These are phyloP conservation scores for Phoma sp. DNA, from an alignment of 2,329 filamentous ascomycete species.

Conservation along the genomic window DNA sequence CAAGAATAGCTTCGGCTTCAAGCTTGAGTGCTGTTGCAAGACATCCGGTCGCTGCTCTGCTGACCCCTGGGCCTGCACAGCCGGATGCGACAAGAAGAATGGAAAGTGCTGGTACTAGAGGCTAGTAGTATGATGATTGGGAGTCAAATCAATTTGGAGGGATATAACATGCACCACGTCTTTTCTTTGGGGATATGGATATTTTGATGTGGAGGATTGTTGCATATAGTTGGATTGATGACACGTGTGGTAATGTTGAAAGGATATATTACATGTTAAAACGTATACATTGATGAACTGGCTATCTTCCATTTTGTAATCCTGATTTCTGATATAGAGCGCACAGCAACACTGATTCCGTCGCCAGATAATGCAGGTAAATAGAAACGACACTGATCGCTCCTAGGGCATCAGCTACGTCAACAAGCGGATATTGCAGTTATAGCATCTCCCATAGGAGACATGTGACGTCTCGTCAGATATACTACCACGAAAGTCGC, in stretches of 20 bases:
- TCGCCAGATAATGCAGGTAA: too few relatives aligned
- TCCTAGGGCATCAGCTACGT: too few relatives aligned
- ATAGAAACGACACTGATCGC: too few relatives aligned
- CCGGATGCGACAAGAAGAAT: conserved; percentile 39
- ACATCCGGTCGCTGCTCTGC: conserved; percentile 30
- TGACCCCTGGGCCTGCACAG: conserved; percentile 31
- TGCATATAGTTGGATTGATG: conserved; percentile 1
- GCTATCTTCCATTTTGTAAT: background rate
- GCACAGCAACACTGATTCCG: too few relatives aligned
- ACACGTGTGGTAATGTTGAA: conserved; percentile 8
- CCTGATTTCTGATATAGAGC: too few relatives aligned
- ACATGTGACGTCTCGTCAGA: too few relatives aligned
- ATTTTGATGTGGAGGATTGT: conserved; percentile 8
- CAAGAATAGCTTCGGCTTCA: conserved; percentile 25
- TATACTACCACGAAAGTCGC: too few relatives aligned
- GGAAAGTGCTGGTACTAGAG: conserved; percentile 36
- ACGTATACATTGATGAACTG: background rate
- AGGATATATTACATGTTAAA: conserved; percentile 3
- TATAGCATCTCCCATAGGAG: too few relatives aligned
- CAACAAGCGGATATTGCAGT: too few relatives aligned
- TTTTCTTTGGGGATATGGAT: conserved; percentile 1
- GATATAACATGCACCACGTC: conserved; percentile 1
- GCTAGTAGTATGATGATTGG: background rate
- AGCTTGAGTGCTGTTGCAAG: conserved; percentile 37
- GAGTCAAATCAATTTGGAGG: background rate